Evolutionary conservation across 495 filamentous ascomycete genomes (phyloP).

Genomic region (Tuber aestivum): DNA sequence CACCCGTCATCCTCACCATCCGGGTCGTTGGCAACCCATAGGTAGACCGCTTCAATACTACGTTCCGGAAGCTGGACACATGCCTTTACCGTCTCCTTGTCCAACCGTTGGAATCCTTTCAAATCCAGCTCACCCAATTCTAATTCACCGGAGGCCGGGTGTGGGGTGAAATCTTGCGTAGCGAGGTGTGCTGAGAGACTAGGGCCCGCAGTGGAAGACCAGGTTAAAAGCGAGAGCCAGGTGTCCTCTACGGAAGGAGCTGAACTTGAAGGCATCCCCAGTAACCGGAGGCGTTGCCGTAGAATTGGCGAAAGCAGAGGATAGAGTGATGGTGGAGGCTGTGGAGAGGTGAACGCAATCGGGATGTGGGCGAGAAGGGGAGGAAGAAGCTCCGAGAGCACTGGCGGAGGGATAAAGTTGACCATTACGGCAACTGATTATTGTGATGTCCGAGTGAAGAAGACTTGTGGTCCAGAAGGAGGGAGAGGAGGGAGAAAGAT

Average conservation of each 20-base stretch:
- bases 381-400: conserved; percentile 59
- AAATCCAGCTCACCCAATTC: conserved; percentile 64
- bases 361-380: conserved; percentile 82
- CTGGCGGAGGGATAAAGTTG: conserved; percentile 55
- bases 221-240: conserved; percentile 88
- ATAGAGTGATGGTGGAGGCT: conserved; percentile 69
- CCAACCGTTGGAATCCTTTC: conserved; percentile 63
- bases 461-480: background rate
- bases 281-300: conserved; percentile 75
- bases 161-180: conserved; percentile 68
- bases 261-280: conserved; percentile 47
- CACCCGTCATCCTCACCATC: conserved; percentile 66
- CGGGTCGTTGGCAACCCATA: conserved; percentile 65
- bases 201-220: conserved; percentile 63
- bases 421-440: conserved; percentile 19
- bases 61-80: conserved; percentile 45
- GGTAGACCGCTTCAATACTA: conserved; percentile 50
- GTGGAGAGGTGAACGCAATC: conserved; percentile 68
- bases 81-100: conserved; percentile 79
- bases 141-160: conserved; percentile 87
- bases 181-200: conserved; percentile 61
- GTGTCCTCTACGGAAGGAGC: conserved; percentile 57
- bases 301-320: conserved; percentile 85
- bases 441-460: background rate
- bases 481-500: background rate